Conservation (phyloP, 2,329 filamentous ascomycete genomes). For the Blastomyces silverae region DNA sequence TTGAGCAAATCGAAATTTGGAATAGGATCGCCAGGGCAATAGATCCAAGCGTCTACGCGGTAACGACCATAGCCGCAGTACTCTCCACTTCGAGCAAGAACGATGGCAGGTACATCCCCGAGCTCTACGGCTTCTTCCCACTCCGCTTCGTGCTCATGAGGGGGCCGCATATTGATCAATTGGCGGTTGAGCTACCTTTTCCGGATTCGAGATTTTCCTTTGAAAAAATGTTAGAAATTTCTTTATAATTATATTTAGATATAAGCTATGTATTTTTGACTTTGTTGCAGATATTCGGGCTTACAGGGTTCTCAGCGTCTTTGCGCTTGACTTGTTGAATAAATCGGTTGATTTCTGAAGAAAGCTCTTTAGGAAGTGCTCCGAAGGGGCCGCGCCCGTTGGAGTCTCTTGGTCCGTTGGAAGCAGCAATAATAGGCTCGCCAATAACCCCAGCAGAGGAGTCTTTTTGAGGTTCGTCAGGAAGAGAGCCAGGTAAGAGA, state of each 20-base stretch:
- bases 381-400: background rate
- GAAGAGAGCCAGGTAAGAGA: background rate
- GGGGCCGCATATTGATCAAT: background rate
- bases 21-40: slow-evolving; percentile 2
- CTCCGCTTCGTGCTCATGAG: background rate
- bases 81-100: slow-evolving; percentile 5
- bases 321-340: background rate
- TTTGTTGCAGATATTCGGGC: background rate
- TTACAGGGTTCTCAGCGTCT: background rate
- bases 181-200: background rate
- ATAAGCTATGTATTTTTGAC: background rate
- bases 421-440: background rate
- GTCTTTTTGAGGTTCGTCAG: background rate
- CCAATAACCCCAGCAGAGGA: background rate
- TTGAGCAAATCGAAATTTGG: slow-evolving; percentile 12
- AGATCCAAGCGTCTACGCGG: background rate
- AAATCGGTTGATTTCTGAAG: background rate
- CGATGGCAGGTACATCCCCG: slow-evolving; percentile 1
- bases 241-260: background rate
- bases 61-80: slow-evolving; percentile 7
- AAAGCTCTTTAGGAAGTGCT: background rate
- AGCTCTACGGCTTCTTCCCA: slow-evolving; percentile 8
- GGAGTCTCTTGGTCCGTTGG: background rate
- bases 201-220: background rate
- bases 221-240: background rate